phyloP scores from a whole-genome alignment of 2,329 filamentous ascomycete genomes.

The Clarireedia sp. region DNA sequence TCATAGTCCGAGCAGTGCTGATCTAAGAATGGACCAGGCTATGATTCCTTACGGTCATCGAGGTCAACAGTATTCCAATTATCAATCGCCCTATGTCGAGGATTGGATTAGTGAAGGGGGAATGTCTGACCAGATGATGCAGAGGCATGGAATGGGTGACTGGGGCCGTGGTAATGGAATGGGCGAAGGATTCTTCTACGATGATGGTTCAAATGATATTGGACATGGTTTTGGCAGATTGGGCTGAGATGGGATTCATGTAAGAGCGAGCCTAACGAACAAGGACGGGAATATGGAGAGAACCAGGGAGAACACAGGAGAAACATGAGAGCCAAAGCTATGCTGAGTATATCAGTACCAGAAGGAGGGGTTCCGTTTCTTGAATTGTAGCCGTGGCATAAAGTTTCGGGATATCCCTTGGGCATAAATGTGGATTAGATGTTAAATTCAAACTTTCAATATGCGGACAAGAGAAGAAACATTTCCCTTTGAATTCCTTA shows the following conservation, averaged over 20 bases:
- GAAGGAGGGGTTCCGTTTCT: too few species aligned
- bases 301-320: too few species aligned
- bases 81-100: slow-evolving; percentile 7
- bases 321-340: too few species aligned
- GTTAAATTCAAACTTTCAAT: too few species aligned
- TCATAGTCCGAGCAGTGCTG: background rate
- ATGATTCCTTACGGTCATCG: background rate
- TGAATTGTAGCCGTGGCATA: too few species aligned
- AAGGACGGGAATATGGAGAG: background rate
- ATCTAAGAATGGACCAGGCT: background rate
- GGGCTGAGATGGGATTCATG: background rate
- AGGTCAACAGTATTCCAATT: background rate
- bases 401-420: too few species aligned
- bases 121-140: background rate
- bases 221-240: background rate
- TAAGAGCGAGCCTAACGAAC: background rate
- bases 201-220: background rate
- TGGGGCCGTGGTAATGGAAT: background rate
- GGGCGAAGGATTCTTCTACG: background rate
- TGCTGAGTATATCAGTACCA: too few species aligned
- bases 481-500: too few species aligned
- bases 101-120: slow-evolving; percentile 5
- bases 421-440: too few species aligned
- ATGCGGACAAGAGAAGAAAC: too few species aligned
- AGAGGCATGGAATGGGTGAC: background rate